These are phyloP conservation scores for Pythium periplocum DNA, from an alignment of 352 stramenopile species.

Conservation along the genomic window DNA sequence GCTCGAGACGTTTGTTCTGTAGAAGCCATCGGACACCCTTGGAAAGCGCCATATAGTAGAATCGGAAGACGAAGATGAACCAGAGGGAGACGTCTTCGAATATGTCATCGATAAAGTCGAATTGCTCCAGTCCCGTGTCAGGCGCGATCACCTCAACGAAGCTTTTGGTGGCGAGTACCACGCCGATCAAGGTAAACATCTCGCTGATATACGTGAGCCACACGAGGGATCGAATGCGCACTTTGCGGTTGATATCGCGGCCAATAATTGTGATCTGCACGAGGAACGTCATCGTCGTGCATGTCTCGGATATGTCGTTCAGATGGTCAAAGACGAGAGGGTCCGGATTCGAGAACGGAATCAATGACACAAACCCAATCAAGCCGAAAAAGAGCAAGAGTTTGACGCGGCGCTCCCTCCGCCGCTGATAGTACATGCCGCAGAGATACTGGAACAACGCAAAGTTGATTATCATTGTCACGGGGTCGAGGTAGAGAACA, in stretches of 20 bases:
- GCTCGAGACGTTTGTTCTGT: conserved; percentile 16
- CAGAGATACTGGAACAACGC: conserved; percentile 15
- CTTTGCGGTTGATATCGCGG: conserved; percentile 18
- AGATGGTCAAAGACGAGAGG: conserved; percentile 8
- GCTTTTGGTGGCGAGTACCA: neutral
- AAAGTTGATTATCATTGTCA: conserved; percentile 16
- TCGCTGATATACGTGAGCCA: conserved; percentile 18
- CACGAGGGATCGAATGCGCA: conserved; percentile 21
- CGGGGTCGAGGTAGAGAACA: neutral
- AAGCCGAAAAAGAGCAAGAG: conserved; percentile 7
- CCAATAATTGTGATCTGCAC: conserved; percentile 30
- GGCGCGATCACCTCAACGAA: neutral
- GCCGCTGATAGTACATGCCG: conserved; percentile 7
- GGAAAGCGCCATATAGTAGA: conserved; percentile 22
- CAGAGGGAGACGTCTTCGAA: conserved; percentile 8
- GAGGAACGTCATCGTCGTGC: conserved; percentile 14
- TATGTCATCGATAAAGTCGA: conserved; percentile 16
- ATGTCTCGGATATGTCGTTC: conserved; percentile 16
- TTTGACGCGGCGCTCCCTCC: neutral
- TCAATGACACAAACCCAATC: conserved; percentile 9
- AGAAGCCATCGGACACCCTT: conserved; percentile 7
- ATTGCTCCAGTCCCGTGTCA: neutral
- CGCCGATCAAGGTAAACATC: conserved; percentile 8
- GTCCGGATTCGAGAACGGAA: conserved; percentile 10
- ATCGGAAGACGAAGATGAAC: conserved; percentile 25